Evolutionary conservation across 768 basidiomycete genomes (phyloP).

Genomic region (Polyporus arcularius): DNA sequence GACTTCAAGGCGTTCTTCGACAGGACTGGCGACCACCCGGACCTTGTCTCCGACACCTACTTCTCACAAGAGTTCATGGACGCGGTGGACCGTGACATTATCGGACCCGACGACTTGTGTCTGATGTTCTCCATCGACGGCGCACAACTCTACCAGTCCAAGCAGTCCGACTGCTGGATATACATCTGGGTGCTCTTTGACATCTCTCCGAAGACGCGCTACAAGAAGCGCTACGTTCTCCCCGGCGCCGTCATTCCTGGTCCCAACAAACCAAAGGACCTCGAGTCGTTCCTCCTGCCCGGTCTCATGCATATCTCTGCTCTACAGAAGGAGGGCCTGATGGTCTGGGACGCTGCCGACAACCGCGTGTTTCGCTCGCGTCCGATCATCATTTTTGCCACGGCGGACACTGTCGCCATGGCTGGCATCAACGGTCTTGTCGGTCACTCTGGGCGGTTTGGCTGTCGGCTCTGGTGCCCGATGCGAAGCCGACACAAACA

Average conservation of each 20-base stretch:
- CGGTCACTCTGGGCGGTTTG: slow-evolving; percentile 35
- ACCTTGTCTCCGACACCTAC: slow-evolving; percentile 32
- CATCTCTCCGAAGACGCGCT: slow-evolving; percentile 25
- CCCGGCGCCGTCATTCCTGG: slow-evolving; percentile 35
- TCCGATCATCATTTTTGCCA: slow-evolving; percentile 9
- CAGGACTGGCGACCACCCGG: background rate
- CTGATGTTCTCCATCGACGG: slow-evolving; percentile 32
- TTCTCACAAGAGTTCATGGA: slow-evolving; percentile 31
- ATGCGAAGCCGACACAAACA: slow-evolving; percentile 32
- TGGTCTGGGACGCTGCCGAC: slow-evolving; percentile 29
- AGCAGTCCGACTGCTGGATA: slow-evolving; percentile 37
- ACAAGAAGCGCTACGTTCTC: slow-evolving; percentile 33
- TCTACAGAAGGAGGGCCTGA: slow-evolving; percentile 29
- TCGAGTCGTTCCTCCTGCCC: slow-evolving; percentile 35
- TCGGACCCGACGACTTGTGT: slow-evolving; percentile 30
- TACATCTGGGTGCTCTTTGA: slow-evolving; percentile 33
- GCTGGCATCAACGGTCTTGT: slow-evolving; percentile 34
- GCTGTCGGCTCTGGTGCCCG: slow-evolving; percentile 38
- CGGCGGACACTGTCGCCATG: slow-evolving; percentile 17
- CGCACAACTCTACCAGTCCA: slow-evolving; percentile 31
- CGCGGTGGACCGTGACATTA: slow-evolving; percentile 13
- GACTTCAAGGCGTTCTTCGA: background rate
- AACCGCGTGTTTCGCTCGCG: slow-evolving; percentile 35
- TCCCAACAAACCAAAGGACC: slow-evolving; percentile 32
- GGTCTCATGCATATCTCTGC: slow-evolving; percentile 32